Conservation (phyloP, 2,329 filamentous ascomycete genomes). For the Teratosphaeria gauchensis region DNA sequence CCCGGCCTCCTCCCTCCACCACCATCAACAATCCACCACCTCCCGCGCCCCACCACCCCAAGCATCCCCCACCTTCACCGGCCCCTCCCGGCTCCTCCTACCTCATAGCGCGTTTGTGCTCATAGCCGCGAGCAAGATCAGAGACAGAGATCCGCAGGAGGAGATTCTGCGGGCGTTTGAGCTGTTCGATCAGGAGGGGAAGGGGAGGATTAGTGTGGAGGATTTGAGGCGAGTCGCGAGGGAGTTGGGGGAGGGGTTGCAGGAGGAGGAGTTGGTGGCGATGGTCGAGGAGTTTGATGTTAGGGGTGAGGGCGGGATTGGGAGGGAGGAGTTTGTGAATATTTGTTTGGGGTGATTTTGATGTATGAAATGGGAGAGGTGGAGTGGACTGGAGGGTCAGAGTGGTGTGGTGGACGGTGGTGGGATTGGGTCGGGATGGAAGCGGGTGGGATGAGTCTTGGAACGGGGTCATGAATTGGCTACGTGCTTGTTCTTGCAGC, state of each 20-base stretch:
- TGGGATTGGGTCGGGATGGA: background rate
- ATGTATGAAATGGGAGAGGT: too few relatives aligned
- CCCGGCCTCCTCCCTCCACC: conserved; percentile 30
- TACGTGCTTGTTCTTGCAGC: background rate
- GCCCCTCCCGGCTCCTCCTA: conserved; percentile 57
- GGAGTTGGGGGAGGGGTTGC: conserved; percentile 84
- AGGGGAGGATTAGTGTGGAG: conserved; percentile 80
- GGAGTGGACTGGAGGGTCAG: too few relatives aligned
- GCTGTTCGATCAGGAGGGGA: conserved; percentile 85
- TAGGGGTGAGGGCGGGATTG: conserved; percentile 74
- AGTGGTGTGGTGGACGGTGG: background rate
- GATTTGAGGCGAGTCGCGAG: conserved; percentile 80
- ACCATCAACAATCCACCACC: conserved; percentile 4
- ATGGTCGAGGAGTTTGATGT: conserved; percentile 99
- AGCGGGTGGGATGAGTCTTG: background rate
- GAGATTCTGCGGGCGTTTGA: conserved; percentile 87
- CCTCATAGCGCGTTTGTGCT: conserved; percentile 63
- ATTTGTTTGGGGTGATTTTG: conserved; percentile 46
- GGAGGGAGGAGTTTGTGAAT: conserved; percentile 54
- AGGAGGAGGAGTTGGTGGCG: conserved; percentile 81
- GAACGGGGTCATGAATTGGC: background rate
- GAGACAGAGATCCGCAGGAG: conserved; percentile 74
- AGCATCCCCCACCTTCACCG: conserved; percentile 25
- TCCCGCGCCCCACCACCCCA: conserved; percentile 1
- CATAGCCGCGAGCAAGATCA: conserved; percentile 67